phyloP scores from a whole-genome alignment of 345 rosid species.

The Theobroma cacao region DNA sequence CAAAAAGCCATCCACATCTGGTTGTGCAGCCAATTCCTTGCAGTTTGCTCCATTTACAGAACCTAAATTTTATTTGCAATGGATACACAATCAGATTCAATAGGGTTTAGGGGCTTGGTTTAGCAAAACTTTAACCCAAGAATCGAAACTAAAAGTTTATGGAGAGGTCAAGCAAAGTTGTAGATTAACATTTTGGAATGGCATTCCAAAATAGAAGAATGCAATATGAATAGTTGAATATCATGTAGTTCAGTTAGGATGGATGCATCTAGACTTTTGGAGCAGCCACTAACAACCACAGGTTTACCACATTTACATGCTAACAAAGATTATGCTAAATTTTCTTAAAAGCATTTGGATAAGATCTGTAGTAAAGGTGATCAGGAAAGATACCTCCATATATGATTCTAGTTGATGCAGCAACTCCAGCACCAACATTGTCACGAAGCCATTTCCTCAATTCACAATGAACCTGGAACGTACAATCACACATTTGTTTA shows the following conservation, averaged over 20 bases:
- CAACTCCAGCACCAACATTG: constrained; percentile 56
- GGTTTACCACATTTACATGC: background rate
- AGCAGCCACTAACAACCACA: background rate
- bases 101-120: background rate
- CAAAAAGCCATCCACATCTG: constrained; percentile 75
- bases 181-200: background rate
- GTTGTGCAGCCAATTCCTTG: constrained; percentile 56
- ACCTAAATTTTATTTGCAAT: constrained; percentile 25
- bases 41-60: constrained; percentile 72
- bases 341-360: background rate
- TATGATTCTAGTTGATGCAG: constrained; percentile 58
- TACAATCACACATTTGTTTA: background rate
- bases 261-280: background rate
- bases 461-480: constrained; percentile 51
- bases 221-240: background rate
- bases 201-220: background rate
- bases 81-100: background rate
- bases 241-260: too few species aligned
- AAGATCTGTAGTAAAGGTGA: background rate
- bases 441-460: constrained; percentile 68
- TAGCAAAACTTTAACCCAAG: background rate
- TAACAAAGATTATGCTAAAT: background rate
- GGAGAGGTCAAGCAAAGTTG: background rate
- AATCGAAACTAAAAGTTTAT: background rate
- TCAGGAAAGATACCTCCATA: constrained; percentile 56